Percentiles rank a stretch among this genome's conserved stretches.
phyloP scores from a whole-genome alignment of 208 protist species.

The Leishmania amazonensis region DNA sequence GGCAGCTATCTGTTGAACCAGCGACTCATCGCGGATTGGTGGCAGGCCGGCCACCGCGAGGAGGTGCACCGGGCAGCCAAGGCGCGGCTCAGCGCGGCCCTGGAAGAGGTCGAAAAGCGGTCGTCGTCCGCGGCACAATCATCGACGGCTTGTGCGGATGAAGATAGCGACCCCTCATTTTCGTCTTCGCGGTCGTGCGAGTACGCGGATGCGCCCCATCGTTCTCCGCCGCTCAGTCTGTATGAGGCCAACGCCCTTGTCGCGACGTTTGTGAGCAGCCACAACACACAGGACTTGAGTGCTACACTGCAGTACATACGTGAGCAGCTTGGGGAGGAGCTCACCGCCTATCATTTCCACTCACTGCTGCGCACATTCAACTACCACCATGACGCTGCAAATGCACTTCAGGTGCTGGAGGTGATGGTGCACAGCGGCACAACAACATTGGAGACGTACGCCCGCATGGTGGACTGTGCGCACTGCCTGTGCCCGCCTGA shows the following conservation, averaged over 20 bases:
- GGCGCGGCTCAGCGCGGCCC: slow-evolving; percentile 40
- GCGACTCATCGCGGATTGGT: slow-evolving; percentile 78
- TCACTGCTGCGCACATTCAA: slow-evolving; percentile 82
- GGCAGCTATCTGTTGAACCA: slow-evolving; percentile 66
- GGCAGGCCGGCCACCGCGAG: slow-evolving; percentile 79
- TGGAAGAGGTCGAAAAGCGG: slow-evolving; percentile 12
- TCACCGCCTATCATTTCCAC: slow-evolving; percentile 76
- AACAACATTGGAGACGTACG: slow-evolving; percentile 69
- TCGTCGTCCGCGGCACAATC: background rate
- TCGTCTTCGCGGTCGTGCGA: background rate
- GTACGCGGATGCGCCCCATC: background rate
- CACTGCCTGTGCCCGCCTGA: slow-evolving; percentile 67
- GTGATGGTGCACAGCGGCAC: slow-evolving; percentile 66
- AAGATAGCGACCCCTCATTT: background rate
- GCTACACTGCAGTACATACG: slow-evolving; percentile 75
- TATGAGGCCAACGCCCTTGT: slow-evolving; percentile 77
- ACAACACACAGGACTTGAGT: slow-evolving; percentile 75
- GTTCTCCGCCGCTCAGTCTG: slow-evolving; percentile 24
- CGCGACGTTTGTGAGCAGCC: slow-evolving; percentile 57
- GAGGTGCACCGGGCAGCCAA: slow-evolving; percentile 59
- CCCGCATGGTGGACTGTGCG: slow-evolving; percentile 67
- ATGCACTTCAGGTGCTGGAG: slow-evolving; percentile 75
- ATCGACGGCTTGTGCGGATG: background rate
- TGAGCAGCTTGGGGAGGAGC: slow-evolving; percentile 59
- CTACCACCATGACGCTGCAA: slow-evolving; percentile 67